These are phyloP conservation scores for Stenogyne calaminthoides DNA, from an alignment of 305 asterid species.

Conservation along the genomic window DNA sequence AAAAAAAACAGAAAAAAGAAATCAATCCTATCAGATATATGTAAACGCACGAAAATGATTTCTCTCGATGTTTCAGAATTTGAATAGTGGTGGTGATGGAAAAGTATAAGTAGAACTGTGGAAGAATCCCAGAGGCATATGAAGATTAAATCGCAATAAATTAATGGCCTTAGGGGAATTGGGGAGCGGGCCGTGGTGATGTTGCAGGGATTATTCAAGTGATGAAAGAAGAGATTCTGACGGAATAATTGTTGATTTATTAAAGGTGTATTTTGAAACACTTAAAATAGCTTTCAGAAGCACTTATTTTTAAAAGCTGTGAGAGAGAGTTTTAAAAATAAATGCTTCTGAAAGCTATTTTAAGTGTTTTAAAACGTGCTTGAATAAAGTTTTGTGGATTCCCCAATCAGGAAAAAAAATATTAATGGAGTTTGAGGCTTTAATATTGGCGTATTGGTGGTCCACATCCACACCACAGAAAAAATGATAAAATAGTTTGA, in stretches of 20 bases:
- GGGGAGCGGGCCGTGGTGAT: conserved; percentile 2
- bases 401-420: conserved; percentile 8
- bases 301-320: too few species aligned
- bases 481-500: too few species aligned
- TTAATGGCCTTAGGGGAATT: conserved; percentile 21
- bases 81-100: conserved; percentile 25
- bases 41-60: not conserved
- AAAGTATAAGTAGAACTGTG: not conserved
- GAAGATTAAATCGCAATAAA: conserved; percentile 5
- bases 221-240: conserved; percentile 24
- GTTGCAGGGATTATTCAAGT: conserved; percentile 33
- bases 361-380: too few species aligned
- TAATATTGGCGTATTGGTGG: too few species aligned
- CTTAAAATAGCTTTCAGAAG: too few species aligned
- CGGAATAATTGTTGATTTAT: conserved; percentile 10
- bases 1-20: not conserved
- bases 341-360: too few species aligned
- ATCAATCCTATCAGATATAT: not conserved
- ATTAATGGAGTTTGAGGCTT: not conserved
- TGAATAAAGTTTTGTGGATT: not conserved
- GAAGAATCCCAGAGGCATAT: conserved; percentile 34
- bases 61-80: conserved; percentile 17
- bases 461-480: too few species aligned
- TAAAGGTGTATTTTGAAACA: too few species aligned
- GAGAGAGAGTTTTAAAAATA: too few species aligned